Percentiles rank a stretch among this genome's conserved stretches.
These are phyloP conservation scores for Trichoderma afroharzianum DNA, from an alignment of 2,329 filamentous ascomycete species.

Conservation along the genomic window DNA sequence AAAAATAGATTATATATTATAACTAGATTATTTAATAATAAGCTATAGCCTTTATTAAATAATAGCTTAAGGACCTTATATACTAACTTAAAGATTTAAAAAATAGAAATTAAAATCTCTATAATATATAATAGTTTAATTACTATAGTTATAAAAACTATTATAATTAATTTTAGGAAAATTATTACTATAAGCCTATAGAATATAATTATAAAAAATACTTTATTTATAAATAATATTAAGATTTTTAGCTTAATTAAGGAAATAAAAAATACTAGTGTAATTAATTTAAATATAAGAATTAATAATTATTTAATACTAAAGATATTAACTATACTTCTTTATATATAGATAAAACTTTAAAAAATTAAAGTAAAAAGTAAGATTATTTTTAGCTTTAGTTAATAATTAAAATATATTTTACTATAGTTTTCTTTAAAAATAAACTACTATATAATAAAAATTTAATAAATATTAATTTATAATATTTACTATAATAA, in stretches of 20 bases:
- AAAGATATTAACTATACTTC: neutral
- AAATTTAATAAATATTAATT: neutral
- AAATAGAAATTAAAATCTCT: neutral
- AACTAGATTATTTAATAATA: neutral
- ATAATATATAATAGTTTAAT: neutral
- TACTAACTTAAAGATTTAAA: neutral
- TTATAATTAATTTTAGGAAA: neutral
- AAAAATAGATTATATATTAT: neutral
- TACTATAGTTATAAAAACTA: neutral
- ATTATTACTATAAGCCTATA: neutral
- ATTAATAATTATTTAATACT: neutral
- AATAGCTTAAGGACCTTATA: neutral
- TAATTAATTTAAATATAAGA: neutral
- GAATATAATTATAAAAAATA: neutral
- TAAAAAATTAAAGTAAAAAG: neutral
- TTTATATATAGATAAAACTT: neutral
- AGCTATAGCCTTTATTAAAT: neutral
- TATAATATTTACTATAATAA: neutral
- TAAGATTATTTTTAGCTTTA: neutral
- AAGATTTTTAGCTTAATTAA: neutral
- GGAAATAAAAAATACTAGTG: neutral
- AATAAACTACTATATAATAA: neutral
- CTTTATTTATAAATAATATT: neutral
- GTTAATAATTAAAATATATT: neutral
- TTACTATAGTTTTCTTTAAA: neutral